These are phyloP conservation scores for Betula pendula DNA, from an alignment of 306 rosid species.

Conservation along the genomic window DNA sequence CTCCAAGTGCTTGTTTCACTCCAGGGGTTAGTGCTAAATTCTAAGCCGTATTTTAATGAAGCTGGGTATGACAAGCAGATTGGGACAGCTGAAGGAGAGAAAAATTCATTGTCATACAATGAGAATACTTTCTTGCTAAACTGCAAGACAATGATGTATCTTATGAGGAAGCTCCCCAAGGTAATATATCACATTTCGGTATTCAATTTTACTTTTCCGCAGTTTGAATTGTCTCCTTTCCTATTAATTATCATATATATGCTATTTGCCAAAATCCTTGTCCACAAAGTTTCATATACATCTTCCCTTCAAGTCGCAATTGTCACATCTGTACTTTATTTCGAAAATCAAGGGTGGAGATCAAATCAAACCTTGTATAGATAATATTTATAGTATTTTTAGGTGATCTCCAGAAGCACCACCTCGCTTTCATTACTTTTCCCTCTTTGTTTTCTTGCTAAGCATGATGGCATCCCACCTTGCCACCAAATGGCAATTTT, in stretches of 20 bases:
- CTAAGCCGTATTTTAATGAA: constrained; percentile 96
- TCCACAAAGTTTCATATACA: not conserved
- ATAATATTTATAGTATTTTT: not conserved
- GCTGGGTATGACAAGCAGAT: constrained; percentile 98
- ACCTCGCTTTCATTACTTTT: not conserved
- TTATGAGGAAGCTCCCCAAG: constrained; percentile 93
- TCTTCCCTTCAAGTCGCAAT: not conserved
- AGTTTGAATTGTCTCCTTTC: not conserved
- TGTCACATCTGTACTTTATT: not conserved
- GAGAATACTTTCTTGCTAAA: constrained; percentile 86
- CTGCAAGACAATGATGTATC: constrained; percentile 96
- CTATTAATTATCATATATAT: not conserved
- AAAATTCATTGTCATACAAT: constrained; percentile 90
- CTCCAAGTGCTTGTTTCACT: constrained; percentile 98
- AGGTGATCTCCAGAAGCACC: not conserved
- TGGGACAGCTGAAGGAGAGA: constrained; percentile 99
- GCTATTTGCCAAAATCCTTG: not conserved
- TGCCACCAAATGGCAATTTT: no score
- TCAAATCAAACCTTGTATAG: not conserved
- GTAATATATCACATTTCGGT: constrained; percentile 38
- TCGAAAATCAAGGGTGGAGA: not conserved
- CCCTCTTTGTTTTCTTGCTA: not conserved
- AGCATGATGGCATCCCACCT: not conserved
- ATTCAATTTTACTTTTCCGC: not conserved
- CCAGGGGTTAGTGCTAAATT: constrained; percentile 92